These are phyloP conservation scores for Camelina neglecta DNA, from an alignment of 345 rosid genomes.

Conservation along the genomic window DNA sequence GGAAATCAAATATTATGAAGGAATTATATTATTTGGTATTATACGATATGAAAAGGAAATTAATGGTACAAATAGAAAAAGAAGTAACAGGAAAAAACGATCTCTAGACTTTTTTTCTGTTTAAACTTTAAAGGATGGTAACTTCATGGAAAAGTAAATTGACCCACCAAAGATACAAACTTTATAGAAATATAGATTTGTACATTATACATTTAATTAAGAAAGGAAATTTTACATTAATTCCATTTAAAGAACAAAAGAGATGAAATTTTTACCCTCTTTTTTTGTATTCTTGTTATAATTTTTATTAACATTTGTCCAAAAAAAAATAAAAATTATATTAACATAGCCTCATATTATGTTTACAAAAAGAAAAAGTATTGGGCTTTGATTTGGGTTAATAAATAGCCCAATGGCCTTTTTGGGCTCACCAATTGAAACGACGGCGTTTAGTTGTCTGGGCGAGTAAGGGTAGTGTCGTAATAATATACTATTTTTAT, in stretches of 20 bases:
- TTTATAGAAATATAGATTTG: neutral
- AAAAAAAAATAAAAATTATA: too few species aligned
- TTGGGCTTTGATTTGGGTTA: neutral
- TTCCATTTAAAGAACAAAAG: neutral
- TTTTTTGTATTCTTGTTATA: neutral
- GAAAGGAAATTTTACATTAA: neutral
- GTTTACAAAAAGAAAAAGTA: too few species aligned
- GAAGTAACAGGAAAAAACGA: too few species aligned
- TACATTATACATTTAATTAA: neutral
- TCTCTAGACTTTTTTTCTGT: too few species aligned
- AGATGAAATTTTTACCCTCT: too few species aligned
- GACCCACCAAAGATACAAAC: neutral
- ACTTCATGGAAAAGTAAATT: neutral
- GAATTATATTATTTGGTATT: neutral
- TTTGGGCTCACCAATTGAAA: neutral
- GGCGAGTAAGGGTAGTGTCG: constrained; percentile 26
- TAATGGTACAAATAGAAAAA: neutral
- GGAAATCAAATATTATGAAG: neutral
- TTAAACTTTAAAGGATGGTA: neutral
- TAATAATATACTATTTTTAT: constrained; percentile 27
- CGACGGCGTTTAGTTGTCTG: neutral
- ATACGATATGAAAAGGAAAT: neutral
- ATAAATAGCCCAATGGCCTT: neutral
- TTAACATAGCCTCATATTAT: too few species aligned
- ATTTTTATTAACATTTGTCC: too few species aligned